Evolutionary conservation across 495 filamentous ascomycete species (phyloP).

Genomic region (Trichodelitschia bisporula): DNA sequence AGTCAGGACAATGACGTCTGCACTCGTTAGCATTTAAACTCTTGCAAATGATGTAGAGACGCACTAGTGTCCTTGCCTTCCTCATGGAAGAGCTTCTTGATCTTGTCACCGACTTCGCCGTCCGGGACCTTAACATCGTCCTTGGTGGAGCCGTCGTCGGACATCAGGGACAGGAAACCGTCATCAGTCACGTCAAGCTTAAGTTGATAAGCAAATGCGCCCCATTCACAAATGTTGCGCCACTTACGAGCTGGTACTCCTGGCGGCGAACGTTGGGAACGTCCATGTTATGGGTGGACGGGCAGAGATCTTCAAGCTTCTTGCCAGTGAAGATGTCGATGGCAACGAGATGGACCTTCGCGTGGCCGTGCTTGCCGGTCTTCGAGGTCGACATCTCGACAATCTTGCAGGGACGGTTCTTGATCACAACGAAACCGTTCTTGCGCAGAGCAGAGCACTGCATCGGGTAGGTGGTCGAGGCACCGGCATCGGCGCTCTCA

Average conservation of each 20-base stretch:
- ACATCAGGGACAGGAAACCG: slow-evolving; percentile 74
- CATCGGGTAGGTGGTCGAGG: slow-evolving; percentile 83
- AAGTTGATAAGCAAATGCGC: background rate
- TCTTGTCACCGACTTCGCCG: slow-evolving; percentile 62
- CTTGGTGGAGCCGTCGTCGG: slow-evolving; percentile 57
- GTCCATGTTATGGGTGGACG: slow-evolving; percentile 99
- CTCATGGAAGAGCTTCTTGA: slow-evolving; percentile 44
- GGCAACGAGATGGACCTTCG: slow-evolving; percentile 94
- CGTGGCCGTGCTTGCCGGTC: slow-evolving; percentile 99
- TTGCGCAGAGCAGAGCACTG: slow-evolving; percentile 98
- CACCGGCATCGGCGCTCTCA: slow-evolving; percentile 78
- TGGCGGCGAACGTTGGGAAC: slow-evolving; percentile 74
- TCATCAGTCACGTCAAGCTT: slow-evolving; percentile 79
- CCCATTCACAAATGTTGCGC: background rate
- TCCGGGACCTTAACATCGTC: slow-evolving; percentile 89
- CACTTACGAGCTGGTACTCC: slow-evolving; percentile 86
- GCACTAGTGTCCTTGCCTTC: slow-evolving; percentile 69
- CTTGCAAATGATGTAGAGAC: slow-evolving; percentile 13
- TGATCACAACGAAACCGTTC: slow-evolving; percentile 96
- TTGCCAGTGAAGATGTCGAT: slow-evolving; percentile 98
- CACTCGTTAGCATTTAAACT: background rate
- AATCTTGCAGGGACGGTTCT: slow-evolving; percentile 97
- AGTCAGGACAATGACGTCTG: slow-evolving; percentile 74
- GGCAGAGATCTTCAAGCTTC: slow-evolving; percentile 98
- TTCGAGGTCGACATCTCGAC: slow-evolving; percentile 99